These are phyloP conservation scores for Calonectria pseudoreteaudii DNA, from an alignment of 2,329 filamentous ascomycete species.

Conservation along the genomic window DNA sequence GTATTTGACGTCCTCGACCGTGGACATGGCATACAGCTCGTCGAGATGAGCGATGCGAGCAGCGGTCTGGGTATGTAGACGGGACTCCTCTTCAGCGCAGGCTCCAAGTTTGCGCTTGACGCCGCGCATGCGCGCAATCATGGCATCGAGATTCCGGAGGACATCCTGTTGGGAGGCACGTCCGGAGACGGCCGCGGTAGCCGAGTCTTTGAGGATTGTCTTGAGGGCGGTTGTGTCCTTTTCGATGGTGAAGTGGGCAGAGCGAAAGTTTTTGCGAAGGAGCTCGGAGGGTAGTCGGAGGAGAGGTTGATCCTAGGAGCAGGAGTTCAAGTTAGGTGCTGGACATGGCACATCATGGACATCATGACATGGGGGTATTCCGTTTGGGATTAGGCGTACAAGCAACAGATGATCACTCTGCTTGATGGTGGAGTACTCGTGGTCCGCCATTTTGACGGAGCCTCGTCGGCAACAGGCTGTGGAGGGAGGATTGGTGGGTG, in stretches of 20 bases:
- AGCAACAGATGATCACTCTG: constrained; percentile 82
- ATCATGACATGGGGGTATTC: constrained; percentile 17
- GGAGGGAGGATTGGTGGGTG: constrained; percentile 3
- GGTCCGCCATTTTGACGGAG: constrained; percentile 65
- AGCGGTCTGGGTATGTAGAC: constrained; percentile 79
- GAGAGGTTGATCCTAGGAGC: constrained; percentile 87
- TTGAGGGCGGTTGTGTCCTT: constrained; percentile 75
- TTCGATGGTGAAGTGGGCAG: constrained; percentile 81
- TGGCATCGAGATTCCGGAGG: constrained; percentile 84
- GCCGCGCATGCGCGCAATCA: constrained; percentile 86
- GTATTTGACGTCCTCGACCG: constrained; percentile 91
- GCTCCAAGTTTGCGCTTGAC: constrained; percentile 88
- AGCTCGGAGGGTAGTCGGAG: constrained; percentile 94
- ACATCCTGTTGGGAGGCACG: constrained; percentile 75
- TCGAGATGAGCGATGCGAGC: constrained; percentile 85
- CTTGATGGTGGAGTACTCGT: constrained; percentile 75
- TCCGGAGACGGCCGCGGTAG: constrained; percentile 74
- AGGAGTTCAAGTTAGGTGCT: constrained; percentile 10
- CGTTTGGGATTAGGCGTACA: constrained; percentile 56
- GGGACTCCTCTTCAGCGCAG: constrained; percentile 82
- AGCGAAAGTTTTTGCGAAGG: constrained; percentile 93
- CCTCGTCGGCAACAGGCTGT: neutral
- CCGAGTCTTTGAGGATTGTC: constrained; percentile 70
- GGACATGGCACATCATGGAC: constrained; percentile 14
- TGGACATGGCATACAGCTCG: constrained; percentile 82